Evolutionary conservation across 2,329 filamentous ascomycete genomes (phyloP).

Genomic region (Alternaria longipes): DNA sequence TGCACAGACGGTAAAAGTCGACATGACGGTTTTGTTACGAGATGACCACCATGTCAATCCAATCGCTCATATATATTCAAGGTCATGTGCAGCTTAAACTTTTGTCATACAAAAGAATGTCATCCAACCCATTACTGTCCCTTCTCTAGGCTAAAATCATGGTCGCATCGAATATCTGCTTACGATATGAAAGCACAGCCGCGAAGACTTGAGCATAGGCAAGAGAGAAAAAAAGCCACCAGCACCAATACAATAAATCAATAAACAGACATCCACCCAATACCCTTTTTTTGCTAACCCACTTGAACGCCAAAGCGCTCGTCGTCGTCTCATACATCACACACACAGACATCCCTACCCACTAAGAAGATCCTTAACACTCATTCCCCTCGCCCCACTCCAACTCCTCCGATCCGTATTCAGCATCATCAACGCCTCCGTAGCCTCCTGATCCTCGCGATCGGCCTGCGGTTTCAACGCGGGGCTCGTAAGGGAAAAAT

Average conservation of each 20-base stretch:
- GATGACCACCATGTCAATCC: not conserved
- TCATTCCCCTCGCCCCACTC: constrained; percentile 54
- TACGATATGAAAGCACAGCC: not conserved
- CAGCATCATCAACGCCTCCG: constrained; percentile 86
- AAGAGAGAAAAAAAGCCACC: not conserved
- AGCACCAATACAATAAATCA: constrained; percentile 13
- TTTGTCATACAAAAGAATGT: not conserved
- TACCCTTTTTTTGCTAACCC: constrained; percentile 6
- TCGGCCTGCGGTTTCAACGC: constrained; percentile 49
- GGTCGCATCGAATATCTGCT: not conserved
- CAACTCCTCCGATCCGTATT: constrained; percentile 75
- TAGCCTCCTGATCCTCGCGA: constrained; percentile 74
- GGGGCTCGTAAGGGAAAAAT: constrained; percentile 49
- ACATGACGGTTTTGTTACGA: fast-evolving
- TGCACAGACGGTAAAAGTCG: not conserved
- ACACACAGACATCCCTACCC: constrained; percentile 23
- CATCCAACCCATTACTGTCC: not conserved
- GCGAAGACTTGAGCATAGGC: not conserved
- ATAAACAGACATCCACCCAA: constrained; percentile 13
- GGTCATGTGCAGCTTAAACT: not conserved
- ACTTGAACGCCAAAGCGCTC: constrained; percentile 4
- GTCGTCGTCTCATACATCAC: not conserved
- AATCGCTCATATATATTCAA: not conserved
- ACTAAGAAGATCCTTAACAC: constrained; percentile 58
- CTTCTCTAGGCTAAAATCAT: not conserved